Evolutionary conservation across 2,329 filamentous ascomycete genomes (phyloP).

Genomic region (Talaromyces verruculosus): DNA sequence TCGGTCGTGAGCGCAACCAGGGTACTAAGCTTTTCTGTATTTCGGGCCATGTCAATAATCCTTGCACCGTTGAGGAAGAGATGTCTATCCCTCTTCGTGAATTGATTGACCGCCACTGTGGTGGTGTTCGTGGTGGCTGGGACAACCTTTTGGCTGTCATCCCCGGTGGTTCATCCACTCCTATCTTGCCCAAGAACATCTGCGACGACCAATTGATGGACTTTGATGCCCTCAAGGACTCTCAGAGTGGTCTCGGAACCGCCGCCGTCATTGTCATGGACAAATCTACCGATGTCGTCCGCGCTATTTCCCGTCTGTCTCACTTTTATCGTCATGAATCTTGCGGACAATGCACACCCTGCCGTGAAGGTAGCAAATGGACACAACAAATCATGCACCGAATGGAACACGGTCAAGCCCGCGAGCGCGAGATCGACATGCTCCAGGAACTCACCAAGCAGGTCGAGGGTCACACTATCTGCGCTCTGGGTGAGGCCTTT

Average conservation of each 20-base stretch:
- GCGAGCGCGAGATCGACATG: conserved; percentile 96
- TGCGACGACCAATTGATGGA: conserved; percentile 99
- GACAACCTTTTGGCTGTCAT: conserved; percentile 96
- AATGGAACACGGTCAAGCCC: conserved; percentile 86
- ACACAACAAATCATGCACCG: conserved; percentile 98
- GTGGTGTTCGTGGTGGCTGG: conserved; percentile 94
- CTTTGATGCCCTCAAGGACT: conserved; percentile 97
- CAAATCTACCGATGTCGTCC: conserved; percentile 93
- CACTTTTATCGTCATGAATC: conserved; percentile 99
- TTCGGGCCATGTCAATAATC: conserved; percentile 98
- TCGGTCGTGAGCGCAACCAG: conserved; percentile 92
- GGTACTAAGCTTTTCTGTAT: conserved; percentile 99
- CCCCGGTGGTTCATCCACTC: conserved; percentile 93
- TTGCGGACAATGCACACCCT: conserved; percentile 98
- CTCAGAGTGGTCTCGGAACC: conserved; percentile 93
- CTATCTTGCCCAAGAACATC: conserved; percentile 83
- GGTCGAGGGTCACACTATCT: conserved; percentile 98
- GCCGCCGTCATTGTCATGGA: conserved; percentile 99
- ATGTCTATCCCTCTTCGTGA: conserved; percentile 97
- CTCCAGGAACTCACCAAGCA: conserved; percentile 98
- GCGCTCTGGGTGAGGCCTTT: conserved; percentile 94
- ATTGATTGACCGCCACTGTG: conserved; percentile 97
- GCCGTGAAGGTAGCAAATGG: conserved; percentile 98
- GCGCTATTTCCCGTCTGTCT: conserved; percentile 86
- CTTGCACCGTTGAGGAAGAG: conserved; percentile 96